A percentile compares a stretch with the other conserved stretches of the same genome.
phyloP scores from a whole-genome alignment of 768 basidiomycete genomes.

The Boletus vinaceobasis region DNA sequence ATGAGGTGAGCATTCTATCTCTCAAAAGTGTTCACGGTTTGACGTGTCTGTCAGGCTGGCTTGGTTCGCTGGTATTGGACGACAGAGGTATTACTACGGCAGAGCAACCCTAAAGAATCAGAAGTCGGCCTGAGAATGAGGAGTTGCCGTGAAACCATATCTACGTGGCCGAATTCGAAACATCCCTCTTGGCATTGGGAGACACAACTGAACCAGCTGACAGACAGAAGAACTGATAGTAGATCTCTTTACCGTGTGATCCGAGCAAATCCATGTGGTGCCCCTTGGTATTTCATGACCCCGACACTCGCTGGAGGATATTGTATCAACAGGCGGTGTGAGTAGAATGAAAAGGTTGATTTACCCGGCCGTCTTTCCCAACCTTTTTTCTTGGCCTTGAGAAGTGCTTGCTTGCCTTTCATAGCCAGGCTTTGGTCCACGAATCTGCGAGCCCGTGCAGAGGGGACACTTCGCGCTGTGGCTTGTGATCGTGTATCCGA shows the following conservation, averaged over 20 bases:
- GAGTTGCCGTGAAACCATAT: background rate
- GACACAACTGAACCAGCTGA: background rate
- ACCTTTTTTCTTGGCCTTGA: constrained; percentile 38
- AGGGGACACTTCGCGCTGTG: constrained; percentile 44
- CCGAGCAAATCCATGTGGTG: constrained; percentile 46
- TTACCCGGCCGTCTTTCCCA: constrained; percentile 63
- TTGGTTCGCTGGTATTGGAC: constrained; percentile 54
- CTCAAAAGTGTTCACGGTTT: background rate
- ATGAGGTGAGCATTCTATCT: constrained; percentile 43
- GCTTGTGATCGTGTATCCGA: constrained; percentile 29
- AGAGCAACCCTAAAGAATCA: constrained; percentile 7
- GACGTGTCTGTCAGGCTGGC: constrained; percentile 37
- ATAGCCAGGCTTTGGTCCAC: constrained; percentile 49
- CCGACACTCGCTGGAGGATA: constrained; percentile 49
- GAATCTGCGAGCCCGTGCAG: constrained; percentile 50
- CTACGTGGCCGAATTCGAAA: background rate
- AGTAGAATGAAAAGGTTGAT: constrained; percentile 12
- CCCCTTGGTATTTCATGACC: constrained; percentile 49
- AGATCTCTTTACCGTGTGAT: constrained; percentile 4
- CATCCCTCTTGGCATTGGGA: background rate
- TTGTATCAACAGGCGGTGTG: background rate
- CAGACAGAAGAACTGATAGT: background rate
- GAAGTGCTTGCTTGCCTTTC: constrained; percentile 32
- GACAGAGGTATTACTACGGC: constrained; percentile 43
- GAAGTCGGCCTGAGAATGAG: constrained; percentile 12